Percentiles rank a stretch among this genome's conserved stretches.
These are phyloP conservation scores for Saccharomycopsis sp. DNA, from an alignment of 805 yeast species.

Conservation along the genomic window DNA sequence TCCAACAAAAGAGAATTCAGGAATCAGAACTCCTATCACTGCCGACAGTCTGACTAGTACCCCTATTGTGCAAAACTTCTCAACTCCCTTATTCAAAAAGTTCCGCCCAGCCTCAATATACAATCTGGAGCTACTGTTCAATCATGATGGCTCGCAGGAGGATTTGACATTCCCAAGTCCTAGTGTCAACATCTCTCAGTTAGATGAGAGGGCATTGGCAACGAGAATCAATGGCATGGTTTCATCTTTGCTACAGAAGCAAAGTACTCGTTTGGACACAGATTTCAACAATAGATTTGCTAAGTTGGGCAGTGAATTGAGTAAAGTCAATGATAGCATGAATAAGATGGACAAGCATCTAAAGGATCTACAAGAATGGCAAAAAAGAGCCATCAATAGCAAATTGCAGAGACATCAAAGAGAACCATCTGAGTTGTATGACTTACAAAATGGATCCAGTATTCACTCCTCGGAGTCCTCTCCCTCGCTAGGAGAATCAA, in stretches of 20 bases:
- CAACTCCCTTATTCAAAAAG: not conserved
- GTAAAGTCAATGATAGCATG: not conserved
- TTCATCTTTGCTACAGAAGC: not conserved
- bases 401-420: constrained; percentile 1
- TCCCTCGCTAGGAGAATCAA: not conserved
- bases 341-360: not conserved
- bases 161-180: not conserved
- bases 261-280: not conserved
- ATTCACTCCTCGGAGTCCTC: not conserved
- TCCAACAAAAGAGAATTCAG: not conserved
- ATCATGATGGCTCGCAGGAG: not conserved
- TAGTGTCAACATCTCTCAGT: not conserved
- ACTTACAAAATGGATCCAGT: not conserved
- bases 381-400: not conserved
- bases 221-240: not conserved
- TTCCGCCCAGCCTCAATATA: not conserved
- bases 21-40: not conserved
- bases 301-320: not conserved
- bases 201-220: not conserved
- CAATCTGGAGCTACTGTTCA: not conserved
- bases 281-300: not conserved
- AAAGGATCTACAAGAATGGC: not conserved
- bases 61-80: not conserved
- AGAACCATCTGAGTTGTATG: not conserved
- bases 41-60: not conserved